These are phyloP conservation scores for Chenopodium suecicum DNA, from an alignment of 148 eudicot genomes.

Conservation along the genomic window DNA sequence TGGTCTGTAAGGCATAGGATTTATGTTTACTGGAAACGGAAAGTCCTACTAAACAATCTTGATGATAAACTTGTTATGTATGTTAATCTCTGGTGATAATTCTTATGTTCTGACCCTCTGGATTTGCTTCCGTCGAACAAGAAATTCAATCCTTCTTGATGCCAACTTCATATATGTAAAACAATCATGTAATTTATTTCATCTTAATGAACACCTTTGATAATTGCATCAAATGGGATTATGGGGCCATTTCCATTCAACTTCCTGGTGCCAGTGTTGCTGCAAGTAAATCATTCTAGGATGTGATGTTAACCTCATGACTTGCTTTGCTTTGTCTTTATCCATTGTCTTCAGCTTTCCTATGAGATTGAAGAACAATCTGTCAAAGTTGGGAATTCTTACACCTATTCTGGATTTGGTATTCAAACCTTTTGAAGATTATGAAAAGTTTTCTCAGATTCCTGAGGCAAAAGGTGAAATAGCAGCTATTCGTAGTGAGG, in stretches of 20 bases:
- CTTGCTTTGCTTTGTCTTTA: constrained; percentile 12
- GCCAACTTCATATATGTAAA: background rate
- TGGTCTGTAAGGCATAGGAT: background rate
- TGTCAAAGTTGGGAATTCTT: constrained; percentile 71
- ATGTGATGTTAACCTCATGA: constrained; percentile 7
- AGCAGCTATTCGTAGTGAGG: constrained; percentile 66
- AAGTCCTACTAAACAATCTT: no score
- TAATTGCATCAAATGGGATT: background rate
- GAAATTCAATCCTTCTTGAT: no score
- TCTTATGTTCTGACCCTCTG: no score
- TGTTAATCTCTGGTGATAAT: no score
- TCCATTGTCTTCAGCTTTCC: constrained; percentile 45
- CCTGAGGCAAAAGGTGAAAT: constrained; percentile 89
- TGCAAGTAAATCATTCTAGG: background rate
- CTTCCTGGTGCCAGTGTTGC: no score
- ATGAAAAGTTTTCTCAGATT: constrained; percentile 50
- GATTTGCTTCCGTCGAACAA: no score
- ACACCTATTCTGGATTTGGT: constrained; percentile 46
- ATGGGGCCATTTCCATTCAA: no score
- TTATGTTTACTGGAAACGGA: background rate
- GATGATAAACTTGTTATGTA: no score
- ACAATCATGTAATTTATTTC: background rate
- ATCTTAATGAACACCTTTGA: background rate
- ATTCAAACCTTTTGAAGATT: constrained; percentile 44
- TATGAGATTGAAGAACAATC: constrained; percentile 43